Base-by-base conservation (phyloP, 768 basidiomycete genomes). In the Erythrobasidium yunnanense region DNA sequence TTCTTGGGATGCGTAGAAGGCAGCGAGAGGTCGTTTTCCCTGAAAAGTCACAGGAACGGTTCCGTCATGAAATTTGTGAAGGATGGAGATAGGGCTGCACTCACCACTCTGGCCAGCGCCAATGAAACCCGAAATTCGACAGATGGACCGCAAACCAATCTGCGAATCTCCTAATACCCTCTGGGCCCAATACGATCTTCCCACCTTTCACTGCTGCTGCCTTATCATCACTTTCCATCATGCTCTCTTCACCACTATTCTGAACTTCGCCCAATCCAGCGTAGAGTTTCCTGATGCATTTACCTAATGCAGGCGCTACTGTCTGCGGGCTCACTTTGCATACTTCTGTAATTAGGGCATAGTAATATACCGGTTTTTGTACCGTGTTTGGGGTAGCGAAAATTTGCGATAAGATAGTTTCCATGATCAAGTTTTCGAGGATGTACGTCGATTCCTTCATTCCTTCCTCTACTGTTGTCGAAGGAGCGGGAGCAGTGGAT, bases 81-180 rank as follows among this genome's bases (percentile, higher is more conserved):
- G n/a, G n/a, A n/a, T n/a, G n/a, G n/a, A n/a, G n/a, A n/a, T n/a
- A n/a, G n/a, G n/a, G n/a, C n/a, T n/a, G n/a, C 29, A 77, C 84
- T 49, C 55, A 91, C 93, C 95, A 99, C 81, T 97, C 95, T 73
- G 90, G 92, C 95, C 95, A 99, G 15, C 95, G 90, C 95, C 95
- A 97, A 72, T 86, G 85, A 77, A 96, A 99, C 25, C 85, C 86
- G 75, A 96, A 99, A 77, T 99, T 99, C 70, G 89, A 92, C 85
- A 99, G 86, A 73, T 99, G 95, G 1, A 87, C 81, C 1, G 89
- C 82, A 71, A 97, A 95, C 95, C 95, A 99, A 67, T 96, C 91
- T 0, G 88, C 84, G 66, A 91, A 87, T 30, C 89, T 80, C 52
- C 85, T 82, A 1, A 85, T 80, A 55, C 88, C 78, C 68, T 93